A percentile compares a stretch with the other conserved stretches of the same genome.
Evolutionary conservation across 495 filamentous ascomycete genomes (phyloP).

Genomic region (Lophiotrema nucula): DNA sequence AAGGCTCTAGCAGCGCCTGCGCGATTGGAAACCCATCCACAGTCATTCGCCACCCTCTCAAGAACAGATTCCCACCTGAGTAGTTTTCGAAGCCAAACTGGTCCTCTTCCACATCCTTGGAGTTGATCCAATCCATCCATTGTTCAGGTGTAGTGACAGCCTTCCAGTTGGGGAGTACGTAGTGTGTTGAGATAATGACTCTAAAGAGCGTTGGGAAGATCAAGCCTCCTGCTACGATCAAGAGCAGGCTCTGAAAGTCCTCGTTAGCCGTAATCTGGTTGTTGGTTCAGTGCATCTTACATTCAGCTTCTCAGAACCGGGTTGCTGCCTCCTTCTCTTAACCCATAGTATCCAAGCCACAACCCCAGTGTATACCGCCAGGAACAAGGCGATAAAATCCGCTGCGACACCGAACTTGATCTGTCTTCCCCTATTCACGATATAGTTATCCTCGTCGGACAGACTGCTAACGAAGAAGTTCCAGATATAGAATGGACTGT

Average conservation of each 20-base stretch:
- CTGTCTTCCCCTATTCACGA: background rate
- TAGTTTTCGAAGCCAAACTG: background rate
- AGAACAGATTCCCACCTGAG: background rate
- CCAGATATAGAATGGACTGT: background rate
- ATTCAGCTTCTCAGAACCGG: background rate
- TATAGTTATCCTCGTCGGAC: background rate
- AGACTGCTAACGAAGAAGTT: background rate
- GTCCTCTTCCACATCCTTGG: too few relatives aligned
- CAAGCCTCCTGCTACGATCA: background rate
- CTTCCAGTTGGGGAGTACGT: slow-evolving; percentile 3
- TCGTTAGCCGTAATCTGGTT: background rate
- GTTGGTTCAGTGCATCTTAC: background rate
- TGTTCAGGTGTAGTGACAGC: background rate
- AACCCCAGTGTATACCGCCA: background rate
- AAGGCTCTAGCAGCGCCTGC: background rate
- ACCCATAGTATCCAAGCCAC: background rate
- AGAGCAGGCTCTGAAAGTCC: too few relatives aligned
- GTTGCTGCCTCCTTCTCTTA: background rate
- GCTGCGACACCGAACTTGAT: slow-evolving; percentile 6
- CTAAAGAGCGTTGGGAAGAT: background rate
- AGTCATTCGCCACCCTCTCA: slow-evolving; percentile 2
- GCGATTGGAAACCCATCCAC: slow-evolving; percentile 1
- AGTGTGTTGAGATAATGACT: slow-evolving; percentile 2
- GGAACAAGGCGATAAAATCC: background rate
- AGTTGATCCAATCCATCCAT: slow-evolving; percentile 6